phyloP scores from a whole-genome alignment of 768 basidiomycete species.

The Russula earlei region DNA sequence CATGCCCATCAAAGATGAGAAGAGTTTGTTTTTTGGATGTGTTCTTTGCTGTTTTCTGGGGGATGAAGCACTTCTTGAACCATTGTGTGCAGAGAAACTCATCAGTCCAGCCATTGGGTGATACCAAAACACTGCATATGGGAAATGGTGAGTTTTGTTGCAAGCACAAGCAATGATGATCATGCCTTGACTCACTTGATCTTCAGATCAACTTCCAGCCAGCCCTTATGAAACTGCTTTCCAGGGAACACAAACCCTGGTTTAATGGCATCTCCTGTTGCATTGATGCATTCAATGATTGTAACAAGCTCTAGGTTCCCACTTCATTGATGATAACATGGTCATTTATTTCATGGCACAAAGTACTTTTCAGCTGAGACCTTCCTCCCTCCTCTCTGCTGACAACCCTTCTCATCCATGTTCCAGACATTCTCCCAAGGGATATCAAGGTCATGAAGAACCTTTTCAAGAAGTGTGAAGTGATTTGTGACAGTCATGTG shows the following conservation, averaged over 20 bases:
- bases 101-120: not conserved
- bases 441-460: no score
- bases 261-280: not conserved
- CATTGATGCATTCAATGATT: not conserved
- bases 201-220: not conserved
- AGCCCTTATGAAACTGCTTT: not conserved
- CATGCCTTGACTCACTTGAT: no score
- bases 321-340: not conserved
- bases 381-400: not conserved
- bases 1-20: constrained; percentile 5
- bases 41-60: not conserved
- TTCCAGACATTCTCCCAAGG: no score
- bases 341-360: not conserved
- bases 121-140: not conserved
- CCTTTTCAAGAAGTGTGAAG: constrained; percentile 1
- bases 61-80: not conserved
- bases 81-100: not conserved
- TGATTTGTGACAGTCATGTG: constrained; percentile 10
- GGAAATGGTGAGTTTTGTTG: no score
- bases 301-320: not conserved
- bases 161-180: no score
- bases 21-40: not conserved
- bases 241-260: not conserved
- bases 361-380: not conserved
- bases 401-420: no score